phyloP scores from a whole-genome alignment of 2,329 filamentous ascomycete genomes.

The Aspergillus amoenus region DNA sequence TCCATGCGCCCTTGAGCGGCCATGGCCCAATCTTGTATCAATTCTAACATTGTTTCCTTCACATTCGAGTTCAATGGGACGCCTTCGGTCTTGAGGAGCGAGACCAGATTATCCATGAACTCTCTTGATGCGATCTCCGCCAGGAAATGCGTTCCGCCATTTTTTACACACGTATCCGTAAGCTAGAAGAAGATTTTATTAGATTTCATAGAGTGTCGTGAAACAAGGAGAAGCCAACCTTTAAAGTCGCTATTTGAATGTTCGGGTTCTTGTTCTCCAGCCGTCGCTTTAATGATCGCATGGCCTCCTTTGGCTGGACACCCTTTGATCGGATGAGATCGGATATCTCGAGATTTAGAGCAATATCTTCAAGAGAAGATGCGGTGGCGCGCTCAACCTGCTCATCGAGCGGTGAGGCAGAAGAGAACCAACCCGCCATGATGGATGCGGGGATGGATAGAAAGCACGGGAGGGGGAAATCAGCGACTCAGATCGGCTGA shows the following conservation, averaged over 20 bases:
- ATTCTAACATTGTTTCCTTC: conserved; percentile 82
- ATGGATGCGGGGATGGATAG: conserved; percentile 36
- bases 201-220: conserved; percentile 5
- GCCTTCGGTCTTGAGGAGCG: conserved; percentile 79
- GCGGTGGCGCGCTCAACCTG: conserved; percentile 94
- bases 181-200: conserved; percentile 53
- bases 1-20: conserved; percentile 84
- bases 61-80: conserved; percentile 79
- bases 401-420: conserved; percentile 89
- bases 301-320: conserved; percentile 94
- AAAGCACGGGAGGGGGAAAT: not conserved
- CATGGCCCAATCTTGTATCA: conserved; percentile 90
- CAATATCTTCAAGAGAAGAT: conserved; percentile 94
- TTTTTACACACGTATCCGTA: conserved; percentile 98
- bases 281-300: conserved; percentile 90
- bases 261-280: conserved; percentile 98
- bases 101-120: conserved; percentile 96
- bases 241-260: conserved; percentile 89
- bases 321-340: conserved; percentile 97
- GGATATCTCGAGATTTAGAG: conserved; percentile 95
- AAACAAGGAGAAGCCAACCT: conserved; percentile 56
- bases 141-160: conserved; percentile 93
- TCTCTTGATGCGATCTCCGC: conserved; percentile 93
- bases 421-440: conserved; percentile 97
- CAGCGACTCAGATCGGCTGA: not conserved